Evolutionary conservation across 2,329 filamentous ascomycete genomes (phyloP), one percentile per base, ranked within the genome.

Genomic region (Aspergillaceae sp.): DNA sequence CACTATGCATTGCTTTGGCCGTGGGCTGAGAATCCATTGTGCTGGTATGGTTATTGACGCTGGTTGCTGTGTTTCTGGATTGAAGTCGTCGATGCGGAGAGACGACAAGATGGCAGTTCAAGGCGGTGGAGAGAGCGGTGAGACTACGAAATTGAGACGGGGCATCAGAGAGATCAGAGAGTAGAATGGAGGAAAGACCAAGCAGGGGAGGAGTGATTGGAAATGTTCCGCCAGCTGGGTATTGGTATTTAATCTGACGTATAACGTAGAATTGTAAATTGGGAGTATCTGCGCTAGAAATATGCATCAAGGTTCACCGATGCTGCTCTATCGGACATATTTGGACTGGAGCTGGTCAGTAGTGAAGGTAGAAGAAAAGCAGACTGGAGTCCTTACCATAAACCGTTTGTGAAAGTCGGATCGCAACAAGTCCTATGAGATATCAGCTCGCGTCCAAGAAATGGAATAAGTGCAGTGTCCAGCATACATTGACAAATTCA

Each of bases 331-430:
- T 51, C 72, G 69, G 35, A 74, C 72, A 49, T 74, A 74, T 59
- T 73, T 75, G 40, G 67, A 71, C 71, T 74, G 49, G 7, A 51
- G 11, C 29, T 19, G 35, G 47, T 56, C 51, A 49, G 45, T 28
- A 40, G n/a, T 3, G 4, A 27, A 3, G 9, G 2, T 40, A 10
- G 34, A 26, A n/a, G 11, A 19, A 7, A 5, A 9, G 29, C 5
- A 36, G 8, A 28, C 30, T 9, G 33, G 6, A 3, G 7, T 30
- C 51, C 61, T 49, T 66, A 78, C 77, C 92, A 98, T 98, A 68
- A 98, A 98, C 52, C 89, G 83, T 71, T 90, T 92, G 74, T 98
- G 92, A 68, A 98, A 98, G 68, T 98, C 92, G 29, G 89, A 96
- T 51, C 91, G 83, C 52, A 97, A 72, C 61, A 95, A 75, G 69